Conservation (phyloP, 2,329 filamentous ascomycete species). For the Fusarium sp. region DNA sequence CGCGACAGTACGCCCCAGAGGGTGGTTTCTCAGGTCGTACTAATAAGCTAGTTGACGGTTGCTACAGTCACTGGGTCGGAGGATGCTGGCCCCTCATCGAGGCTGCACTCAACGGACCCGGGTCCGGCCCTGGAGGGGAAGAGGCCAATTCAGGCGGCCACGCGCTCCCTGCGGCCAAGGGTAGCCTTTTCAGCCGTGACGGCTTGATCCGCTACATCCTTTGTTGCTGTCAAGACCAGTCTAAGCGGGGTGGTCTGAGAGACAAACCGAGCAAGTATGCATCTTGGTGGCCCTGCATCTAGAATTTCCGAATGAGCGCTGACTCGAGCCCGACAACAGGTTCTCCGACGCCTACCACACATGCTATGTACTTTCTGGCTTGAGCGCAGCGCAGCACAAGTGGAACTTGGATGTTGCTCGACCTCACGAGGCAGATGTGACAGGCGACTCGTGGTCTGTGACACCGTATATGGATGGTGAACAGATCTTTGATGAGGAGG, state of each 20-base stretch:
- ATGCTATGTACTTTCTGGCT: constrained; percentile 87
- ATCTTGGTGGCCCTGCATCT: constrained; percentile 17
- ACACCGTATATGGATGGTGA: constrained; percentile 61
- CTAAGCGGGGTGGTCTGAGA: constrained; percentile 78
- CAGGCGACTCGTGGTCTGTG: constrained; percentile 56
- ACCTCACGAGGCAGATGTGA: constrained; percentile 46
- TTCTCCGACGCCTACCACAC: constrained; percentile 90
- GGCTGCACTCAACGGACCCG: constrained; percentile 71
- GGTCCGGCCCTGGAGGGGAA: constrained; percentile 38
- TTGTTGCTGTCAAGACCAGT: constrained; percentile 81
- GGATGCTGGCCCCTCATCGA: constrained; percentile 93
- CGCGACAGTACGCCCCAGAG: constrained; percentile 89
- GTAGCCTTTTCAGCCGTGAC: constrained; percentile 79
- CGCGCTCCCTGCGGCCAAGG: constrained; percentile 44
- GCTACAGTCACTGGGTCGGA: constrained; percentile 98
- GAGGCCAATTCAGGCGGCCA: constrained; percentile 43
- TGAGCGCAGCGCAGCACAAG: constrained; percentile 82
- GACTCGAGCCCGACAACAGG: constrained; percentile 53
- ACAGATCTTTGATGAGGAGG: constrained; percentile 75
- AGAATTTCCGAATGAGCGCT: constrained; percentile 28
- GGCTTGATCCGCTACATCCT: constrained; percentile 91
- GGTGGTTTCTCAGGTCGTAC: constrained; percentile 93
- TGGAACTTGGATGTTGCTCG: constrained; percentile 57
- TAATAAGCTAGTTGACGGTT: constrained; percentile 97
- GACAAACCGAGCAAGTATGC: constrained; percentile 92